Percentiles rank a stretch among this genome's conserved stretches.
These are phyloP conservation scores for Venturia carpophila DNA, from an alignment of 2,329 filamentous ascomycete genomes.

Conservation along the genomic window DNA sequence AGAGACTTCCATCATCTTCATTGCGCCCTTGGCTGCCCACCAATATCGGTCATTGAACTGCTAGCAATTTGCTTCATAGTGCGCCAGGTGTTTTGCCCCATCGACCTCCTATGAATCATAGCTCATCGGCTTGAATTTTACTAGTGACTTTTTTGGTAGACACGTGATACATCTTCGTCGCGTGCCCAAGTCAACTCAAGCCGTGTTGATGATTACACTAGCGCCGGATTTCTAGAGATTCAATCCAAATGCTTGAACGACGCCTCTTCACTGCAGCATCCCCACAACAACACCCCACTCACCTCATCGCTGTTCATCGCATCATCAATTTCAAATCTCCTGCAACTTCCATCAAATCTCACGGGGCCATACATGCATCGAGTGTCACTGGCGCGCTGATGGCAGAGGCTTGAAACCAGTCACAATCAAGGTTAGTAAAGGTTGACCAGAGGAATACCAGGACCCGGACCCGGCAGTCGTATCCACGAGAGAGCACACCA, in stretches of 20 bases:
- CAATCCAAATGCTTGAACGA: no score
- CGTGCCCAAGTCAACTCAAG: no score
- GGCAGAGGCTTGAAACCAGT: slow-evolving; percentile 4
- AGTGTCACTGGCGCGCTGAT: not conserved
- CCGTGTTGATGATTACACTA: no score
- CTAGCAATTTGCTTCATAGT: not conserved
- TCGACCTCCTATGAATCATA: no score
- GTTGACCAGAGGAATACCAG: not conserved
- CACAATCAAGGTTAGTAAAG: slow-evolving; percentile 7
- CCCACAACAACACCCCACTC: not conserved
- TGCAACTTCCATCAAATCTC: not conserved
- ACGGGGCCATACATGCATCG: not conserved
- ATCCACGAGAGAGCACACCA: not conserved
- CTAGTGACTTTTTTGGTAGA: no score
- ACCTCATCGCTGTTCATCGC: not conserved
- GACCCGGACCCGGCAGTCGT: not conserved
- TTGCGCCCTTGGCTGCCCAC: no score
- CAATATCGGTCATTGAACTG: not conserved
- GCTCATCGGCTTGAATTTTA: no score
- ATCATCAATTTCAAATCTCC: not conserved
- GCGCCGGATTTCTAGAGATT: no score
- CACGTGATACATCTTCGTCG: no score
- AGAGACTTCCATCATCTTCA: no score
- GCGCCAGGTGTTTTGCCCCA: no score
- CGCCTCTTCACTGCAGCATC: no score